These are phyloP conservation scores for Hyphodiscus sp. DNA, from an alignment of 2,329 filamentous ascomycete species.

Conservation along the genomic window DNA sequence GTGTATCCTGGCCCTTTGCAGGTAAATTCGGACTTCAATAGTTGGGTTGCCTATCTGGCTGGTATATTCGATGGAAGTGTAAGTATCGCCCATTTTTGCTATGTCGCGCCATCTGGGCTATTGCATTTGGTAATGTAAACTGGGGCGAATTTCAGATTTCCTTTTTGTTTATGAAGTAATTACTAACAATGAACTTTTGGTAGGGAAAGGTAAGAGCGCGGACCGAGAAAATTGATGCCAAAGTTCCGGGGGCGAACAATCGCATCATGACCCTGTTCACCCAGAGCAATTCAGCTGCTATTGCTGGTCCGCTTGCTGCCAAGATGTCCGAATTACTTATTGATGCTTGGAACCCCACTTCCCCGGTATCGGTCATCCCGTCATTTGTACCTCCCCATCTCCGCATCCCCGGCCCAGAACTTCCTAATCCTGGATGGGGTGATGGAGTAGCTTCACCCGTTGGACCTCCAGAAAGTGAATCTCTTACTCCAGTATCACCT, in stretches of 20 bases:
- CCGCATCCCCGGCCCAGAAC: conserved; percentile 23
- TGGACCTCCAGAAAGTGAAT: conserved; percentile 28
- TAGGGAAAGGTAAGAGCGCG: not conserved
- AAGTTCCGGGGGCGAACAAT: conserved; percentile 6
- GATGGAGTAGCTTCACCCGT: conserved; percentile 28
- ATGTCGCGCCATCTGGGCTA: too few relatives aligned
- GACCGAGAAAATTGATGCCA: conserved; percentile 2
- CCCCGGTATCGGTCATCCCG: conserved; percentile 17
- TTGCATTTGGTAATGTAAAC: too few relatives aligned
- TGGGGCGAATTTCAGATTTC: not conserved
- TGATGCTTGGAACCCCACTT: conserved; percentile 23
- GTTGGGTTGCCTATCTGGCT: conserved; percentile 19
- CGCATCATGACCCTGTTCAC: conserved; percentile 21
- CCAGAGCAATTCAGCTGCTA: conserved; percentile 20
- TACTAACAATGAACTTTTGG: not conserved
- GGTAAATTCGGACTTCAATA: conserved; percentile 52
- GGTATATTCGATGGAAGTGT: not conserved
- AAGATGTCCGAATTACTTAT: conserved; percentile 25
- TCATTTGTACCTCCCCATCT: conserved; percentile 8
- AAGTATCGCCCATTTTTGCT: not conserved
- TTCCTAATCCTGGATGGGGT: conserved; percentile 19
- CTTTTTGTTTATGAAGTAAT: not conserved
- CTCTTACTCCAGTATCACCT: conserved; percentile 35
- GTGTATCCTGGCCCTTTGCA: conserved; percentile 69
- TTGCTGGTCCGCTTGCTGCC: conserved; percentile 16